Evolutionary conservation across 139 green algal species (phyloP).

Genomic region (Parachlorella kessleri): DNA sequence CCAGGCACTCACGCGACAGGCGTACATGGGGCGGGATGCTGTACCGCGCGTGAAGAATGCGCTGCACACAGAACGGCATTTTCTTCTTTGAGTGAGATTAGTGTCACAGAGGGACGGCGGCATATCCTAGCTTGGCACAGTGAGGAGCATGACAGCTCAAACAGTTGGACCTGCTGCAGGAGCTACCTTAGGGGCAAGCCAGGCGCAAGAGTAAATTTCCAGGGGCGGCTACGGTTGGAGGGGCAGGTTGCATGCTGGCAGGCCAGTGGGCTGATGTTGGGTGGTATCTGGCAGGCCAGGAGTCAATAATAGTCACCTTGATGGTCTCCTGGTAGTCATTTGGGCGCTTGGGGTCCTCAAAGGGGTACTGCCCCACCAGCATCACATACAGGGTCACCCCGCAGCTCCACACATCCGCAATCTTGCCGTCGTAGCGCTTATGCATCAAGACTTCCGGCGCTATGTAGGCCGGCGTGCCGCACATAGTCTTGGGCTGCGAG

Average conservation of each 20-base stretch:
- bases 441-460: neutral
- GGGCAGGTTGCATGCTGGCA: too few species aligned
- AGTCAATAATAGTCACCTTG: too few species aligned
- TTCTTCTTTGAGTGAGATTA: neutral
- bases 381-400: slow-evolving; percentile 99
- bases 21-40: slow-evolving; percentile 4
- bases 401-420: slow-evolving; percentile 96
- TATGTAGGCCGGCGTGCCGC: slow-evolving; percentile 30
- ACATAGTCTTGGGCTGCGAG: slow-evolving; percentile 60
- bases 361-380: slow-evolving; percentile 97
- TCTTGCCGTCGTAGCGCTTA: slow-evolving; percentile 85
- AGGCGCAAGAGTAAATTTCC: too few species aligned
- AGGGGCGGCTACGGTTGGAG: too few species aligned
- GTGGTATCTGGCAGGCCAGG: too few species aligned
- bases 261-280: too few species aligned
- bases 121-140: too few species aligned
- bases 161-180: too few species aligned
- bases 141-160: too few species aligned
- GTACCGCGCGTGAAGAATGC: slow-evolving; percentile 22
- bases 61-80: too few species aligned
- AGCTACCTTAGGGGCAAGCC: too few species aligned
- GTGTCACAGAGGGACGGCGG: neutral
- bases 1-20: neutral
- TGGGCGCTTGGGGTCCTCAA: slow-evolving; percentile 94
- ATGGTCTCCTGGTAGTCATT: slow-evolving; percentile 97